Conservation (phyloP, 2,329 filamentous ascomycete genomes). For the Neonectria hederae region DNA sequence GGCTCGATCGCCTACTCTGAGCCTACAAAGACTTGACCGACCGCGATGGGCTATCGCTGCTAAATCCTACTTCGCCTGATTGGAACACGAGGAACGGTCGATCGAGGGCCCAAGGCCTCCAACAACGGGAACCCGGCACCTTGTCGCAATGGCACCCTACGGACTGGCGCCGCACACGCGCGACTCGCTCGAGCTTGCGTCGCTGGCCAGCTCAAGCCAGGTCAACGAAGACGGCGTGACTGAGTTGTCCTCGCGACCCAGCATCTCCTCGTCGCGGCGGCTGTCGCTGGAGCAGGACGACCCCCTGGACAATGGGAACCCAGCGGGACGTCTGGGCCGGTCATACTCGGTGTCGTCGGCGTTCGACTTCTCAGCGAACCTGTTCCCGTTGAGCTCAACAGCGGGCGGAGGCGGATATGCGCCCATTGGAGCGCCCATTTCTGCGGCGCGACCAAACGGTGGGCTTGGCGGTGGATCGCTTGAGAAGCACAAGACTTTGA, state of each 20-base stretch:
- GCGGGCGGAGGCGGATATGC: conserved; percentile 78
- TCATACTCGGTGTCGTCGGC: conserved; percentile 91
- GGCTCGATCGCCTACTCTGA: conserved; percentile 19
- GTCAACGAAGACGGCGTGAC: conserved; percentile 63
- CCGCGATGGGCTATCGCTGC: conserved; percentile 42
- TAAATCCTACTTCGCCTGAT: conserved; percentile 30
- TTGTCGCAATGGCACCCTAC: conserved; percentile 53
- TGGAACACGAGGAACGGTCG: conserved; percentile 26
- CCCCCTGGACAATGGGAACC: conserved; percentile 70
- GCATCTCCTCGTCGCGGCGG: conserved; percentile 89
- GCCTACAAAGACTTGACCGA: conserved; percentile 11
- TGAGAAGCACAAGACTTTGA: conserved; percentile 95
- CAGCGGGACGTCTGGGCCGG: conserved; percentile 60
- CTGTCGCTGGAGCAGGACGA: conserved; percentile 87
- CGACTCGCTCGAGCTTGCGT: conserved; percentile 96
- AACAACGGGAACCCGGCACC: conserved; percentile 35
- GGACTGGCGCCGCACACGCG: conserved; percentile 64
- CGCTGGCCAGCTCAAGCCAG: conserved; percentile 83
- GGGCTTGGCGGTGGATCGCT: conserved; percentile 79
- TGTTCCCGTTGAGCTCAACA: conserved; percentile 91
- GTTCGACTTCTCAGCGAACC: conserved; percentile 93
- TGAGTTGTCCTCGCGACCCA: conserved; percentile 80
- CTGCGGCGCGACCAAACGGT: conserved; percentile 56
- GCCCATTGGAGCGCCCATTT: conserved; percentile 80
- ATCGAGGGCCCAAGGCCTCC: conserved; percentile 17